phyloP scores from a whole-genome alignment of 139 green algal genomes.

The Closterium sp. region DNA sequence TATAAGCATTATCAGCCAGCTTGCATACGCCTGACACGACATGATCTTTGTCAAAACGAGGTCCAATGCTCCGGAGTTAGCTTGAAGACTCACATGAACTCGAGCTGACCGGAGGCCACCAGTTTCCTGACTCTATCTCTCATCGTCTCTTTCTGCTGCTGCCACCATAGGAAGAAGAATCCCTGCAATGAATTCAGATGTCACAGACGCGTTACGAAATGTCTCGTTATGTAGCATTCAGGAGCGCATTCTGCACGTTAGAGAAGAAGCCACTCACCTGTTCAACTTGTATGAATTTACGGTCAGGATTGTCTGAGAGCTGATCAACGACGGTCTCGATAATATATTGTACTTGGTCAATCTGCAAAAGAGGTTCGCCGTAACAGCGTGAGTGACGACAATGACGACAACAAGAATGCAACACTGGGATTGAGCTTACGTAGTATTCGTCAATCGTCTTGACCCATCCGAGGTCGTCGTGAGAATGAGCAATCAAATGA shows the following conservation, averaged over 20 bases:
- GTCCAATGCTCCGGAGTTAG: not conserved
- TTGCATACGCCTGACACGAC: not conserved
- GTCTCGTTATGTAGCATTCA: not conserved
- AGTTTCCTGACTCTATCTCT: not conserved
- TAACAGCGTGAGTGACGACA: not conserved
- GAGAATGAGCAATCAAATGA: constrained; percentile 79
- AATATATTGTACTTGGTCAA: constrained; percentile 69
- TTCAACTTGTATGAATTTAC: constrained; percentile 78
- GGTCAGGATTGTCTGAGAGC: constrained; percentile 64
- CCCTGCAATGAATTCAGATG: not conserved
- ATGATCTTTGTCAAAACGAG: not conserved
- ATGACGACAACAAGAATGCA: not conserved
- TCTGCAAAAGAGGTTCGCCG: not conserved
- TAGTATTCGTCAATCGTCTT: constrained; percentile 91
- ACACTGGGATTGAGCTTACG: constrained; percentile 54
- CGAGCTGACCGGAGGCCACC: not conserved
- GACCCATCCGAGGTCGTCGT: constrained; percentile 86
- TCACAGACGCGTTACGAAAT: not conserved
- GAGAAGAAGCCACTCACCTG: constrained; percentile 51
- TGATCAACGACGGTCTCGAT: constrained; percentile 72
- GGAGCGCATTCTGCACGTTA: too few relatives aligned
- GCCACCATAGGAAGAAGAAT: not conserved
- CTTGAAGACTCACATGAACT: not conserved
- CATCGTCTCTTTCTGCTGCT: not conserved
- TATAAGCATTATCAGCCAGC: not conserved